Evolutionary conservation across 2,329 filamentous ascomycete genomes (phyloP), one percentile per base, ranked within the genome.

Genomic region (Talaromyces sp.): DNA sequence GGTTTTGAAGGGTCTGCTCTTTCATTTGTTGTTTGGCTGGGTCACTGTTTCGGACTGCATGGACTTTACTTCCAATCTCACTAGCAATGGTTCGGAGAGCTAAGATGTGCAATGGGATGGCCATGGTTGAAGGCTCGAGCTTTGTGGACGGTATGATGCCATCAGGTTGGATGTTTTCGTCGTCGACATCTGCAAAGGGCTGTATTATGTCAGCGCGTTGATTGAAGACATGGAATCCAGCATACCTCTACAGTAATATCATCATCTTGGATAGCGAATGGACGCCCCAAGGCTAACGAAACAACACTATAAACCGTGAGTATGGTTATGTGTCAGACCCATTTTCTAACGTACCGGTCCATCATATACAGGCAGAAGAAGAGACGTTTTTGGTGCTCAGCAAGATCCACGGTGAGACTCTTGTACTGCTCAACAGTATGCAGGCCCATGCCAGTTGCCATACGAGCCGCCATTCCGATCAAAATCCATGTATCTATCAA

Each of bases 291-390:
- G 2, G 80, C 76, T 33, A 79, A 76, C 6, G 80, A 82, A 5
- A 82, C 80, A 1, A 82, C 75, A 1, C 79, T 63, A 31, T 13
- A 31, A 14, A 9, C 10, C 11, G 52, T 56, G 33, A 56, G 52
- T 19, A 39, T 37, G 10, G 16, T 13, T 5, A 9, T 4, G 13
- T 13, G 50, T 19, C 8, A 35, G n/a, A 22, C 16, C n/a, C 9
- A 10, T 35, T 54, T 5, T n/a, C 27, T 11, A 13, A 37, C 69
- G 4, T 68, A 57, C 61, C 61, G 77, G 70, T 83, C 81, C 81
- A 83, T 82, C 80, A 83, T 82, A 57, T 83, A 83, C 4, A 83
- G 71, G 1, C 78, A 81, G 49, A 80, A 82, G 69, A 83, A 82
- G 1, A 82, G 67, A 2, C 81, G 74, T 57, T 82, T 82, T 7